phyloP scores from a whole-genome alignment of 768 basidiomycete genomes.

The Agrocybe praecox region DNA sequence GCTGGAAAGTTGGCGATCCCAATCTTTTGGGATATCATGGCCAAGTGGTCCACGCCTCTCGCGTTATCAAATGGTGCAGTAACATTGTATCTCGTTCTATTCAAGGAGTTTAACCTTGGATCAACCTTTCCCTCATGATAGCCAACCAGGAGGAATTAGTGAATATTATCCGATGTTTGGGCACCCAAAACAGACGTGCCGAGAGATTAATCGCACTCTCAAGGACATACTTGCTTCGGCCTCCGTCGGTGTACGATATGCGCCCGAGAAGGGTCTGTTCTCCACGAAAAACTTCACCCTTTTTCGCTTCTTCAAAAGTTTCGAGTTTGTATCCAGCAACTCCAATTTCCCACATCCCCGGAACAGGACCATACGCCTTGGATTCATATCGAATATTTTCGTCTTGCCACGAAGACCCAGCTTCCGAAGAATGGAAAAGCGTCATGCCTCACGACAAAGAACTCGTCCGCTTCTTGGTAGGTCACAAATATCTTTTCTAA shows the following conservation, averaged over 20 bases:
- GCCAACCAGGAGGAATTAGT: conserved; percentile 47
- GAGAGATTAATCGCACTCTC: conserved; percentile 59
- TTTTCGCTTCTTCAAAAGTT: conserved; percentile 16
- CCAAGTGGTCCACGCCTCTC: conserved; percentile 59
- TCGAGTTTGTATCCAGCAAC: conserved; percentile 41
- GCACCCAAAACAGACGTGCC: conserved; percentile 60
- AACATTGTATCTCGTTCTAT: background rate
- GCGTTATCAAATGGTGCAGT: conserved; percentile 54
- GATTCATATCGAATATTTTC: conserved; percentile 81
- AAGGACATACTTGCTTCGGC: conserved; percentile 48
- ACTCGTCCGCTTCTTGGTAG: conserved; percentile 64
- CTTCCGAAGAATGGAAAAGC: conserved; percentile 56
- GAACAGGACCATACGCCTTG: conserved; percentile 70
- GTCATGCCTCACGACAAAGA: conserved; percentile 74
- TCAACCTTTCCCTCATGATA: conserved; percentile 16
- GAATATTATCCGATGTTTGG: conserved; percentile 52
- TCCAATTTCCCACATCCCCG: conserved; percentile 60
- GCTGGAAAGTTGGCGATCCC: conserved; percentile 65
- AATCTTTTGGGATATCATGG: conserved; percentile 59
- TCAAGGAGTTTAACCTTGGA: background rate
- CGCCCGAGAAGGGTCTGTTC: conserved; percentile 26
- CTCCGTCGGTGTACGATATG: conserved; percentile 32
- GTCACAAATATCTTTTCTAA: conserved; percentile 18
- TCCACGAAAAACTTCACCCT: conserved; percentile 9
- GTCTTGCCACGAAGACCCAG: conserved; percentile 28